Percentiles rank a stretch among this genome's conserved stretches.
phyloP scores from a whole-genome alignment of 768 basidiomycete species.

The Mycena floridula region DNA sequence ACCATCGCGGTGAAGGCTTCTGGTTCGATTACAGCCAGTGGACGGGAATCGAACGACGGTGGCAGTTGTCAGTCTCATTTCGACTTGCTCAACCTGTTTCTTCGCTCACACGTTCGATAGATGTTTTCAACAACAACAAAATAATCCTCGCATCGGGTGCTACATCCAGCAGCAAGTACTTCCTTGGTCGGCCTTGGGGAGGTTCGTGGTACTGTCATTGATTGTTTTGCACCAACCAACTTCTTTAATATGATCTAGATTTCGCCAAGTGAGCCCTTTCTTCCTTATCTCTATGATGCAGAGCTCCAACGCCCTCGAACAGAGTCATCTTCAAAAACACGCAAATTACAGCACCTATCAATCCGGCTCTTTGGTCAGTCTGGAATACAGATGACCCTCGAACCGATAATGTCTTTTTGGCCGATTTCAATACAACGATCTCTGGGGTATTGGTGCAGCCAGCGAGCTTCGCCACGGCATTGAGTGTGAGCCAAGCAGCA shows the following conservation, averaged over 20 bases:
- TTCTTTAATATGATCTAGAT: constrained; percentile 21
- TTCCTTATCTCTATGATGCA: neutral
- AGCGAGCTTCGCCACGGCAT: constrained; percentile 32
- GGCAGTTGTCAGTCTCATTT: constrained; percentile 44
- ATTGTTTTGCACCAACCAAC: too few relatives aligned
- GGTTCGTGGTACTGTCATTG: constrained; percentile 19
- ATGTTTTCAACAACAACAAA: constrained; percentile 39
- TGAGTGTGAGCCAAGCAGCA: constrained; percentile 30
- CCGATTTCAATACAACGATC: constrained; percentile 40
- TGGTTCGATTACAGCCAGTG: constrained; percentile 44
- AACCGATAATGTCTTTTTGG: constrained; percentile 39
- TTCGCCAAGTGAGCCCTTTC: constrained; percentile 32
- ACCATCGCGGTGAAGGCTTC: constrained; percentile 38
- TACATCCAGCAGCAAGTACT: constrained; percentile 29
- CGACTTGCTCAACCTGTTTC: too few relatives aligned
- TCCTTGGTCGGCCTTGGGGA: constrained; percentile 47
- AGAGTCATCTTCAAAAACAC: constrained; percentile 48
- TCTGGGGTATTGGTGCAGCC: constrained; percentile 29
- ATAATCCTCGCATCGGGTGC: constrained; percentile 36
- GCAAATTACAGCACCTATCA: constrained; percentile 31
- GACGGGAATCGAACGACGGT: constrained; percentile 35
- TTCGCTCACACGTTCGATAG: too few relatives aligned
- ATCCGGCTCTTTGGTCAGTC: constrained; percentile 37
- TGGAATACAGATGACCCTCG: constrained; percentile 32
- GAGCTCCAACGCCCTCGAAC: neutral